Evolutionary conservation across 208 protist genomes (phyloP), one percentile per base, ranked within the genome.

Genomic region (Naegleria fowleri): DNA sequence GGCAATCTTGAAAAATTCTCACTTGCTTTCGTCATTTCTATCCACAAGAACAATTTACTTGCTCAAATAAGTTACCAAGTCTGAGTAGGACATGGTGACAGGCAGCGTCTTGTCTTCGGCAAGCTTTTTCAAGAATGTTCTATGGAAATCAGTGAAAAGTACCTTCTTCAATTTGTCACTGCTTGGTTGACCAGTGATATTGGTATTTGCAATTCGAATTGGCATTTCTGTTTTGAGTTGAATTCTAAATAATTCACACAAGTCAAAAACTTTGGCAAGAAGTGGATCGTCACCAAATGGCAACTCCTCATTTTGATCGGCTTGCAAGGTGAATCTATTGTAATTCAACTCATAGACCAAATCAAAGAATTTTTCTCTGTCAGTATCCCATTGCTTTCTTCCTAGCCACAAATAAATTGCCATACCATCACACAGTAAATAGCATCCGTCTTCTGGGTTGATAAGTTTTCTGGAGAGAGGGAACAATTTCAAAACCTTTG

Each of bases 111-210:
- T 88, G 36, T 88, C 85, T 38, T 88, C 85, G 4, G 40, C 25
- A 40, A 88, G 55, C 22, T 88, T 88, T n/a, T 39, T 88, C 41
- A 88, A 36, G 16, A 88, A 88, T 25, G 43, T 39, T 88, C 85
- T 51, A 13, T 58, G 39, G 41, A 36, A 88, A 79, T 79, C 67
- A 79, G 19, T 79, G 29, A 79, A 36, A 79, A 79, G 16, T 79
- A 79, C 67, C 29, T 79, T 79, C 67, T 79, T 79, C 6, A 79
- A 79, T 9, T 79, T 79, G 13, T 79, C 67, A 79, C 6, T 79
- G 9, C 9, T 79, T 79, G 67, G 25, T 59, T 19, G 19, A 19
- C 33, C 85, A 67, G 11, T 67, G 16, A 39, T 11, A 33, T 87
- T 16, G 9, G 22, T 13, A 58, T 88, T 88, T 0, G 33, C 85